These are phyloP conservation scores for Triticum dicoccoides DNA, from an alignment of 176 grass and related monocot genomes.

Conservation along the genomic window DNA sequence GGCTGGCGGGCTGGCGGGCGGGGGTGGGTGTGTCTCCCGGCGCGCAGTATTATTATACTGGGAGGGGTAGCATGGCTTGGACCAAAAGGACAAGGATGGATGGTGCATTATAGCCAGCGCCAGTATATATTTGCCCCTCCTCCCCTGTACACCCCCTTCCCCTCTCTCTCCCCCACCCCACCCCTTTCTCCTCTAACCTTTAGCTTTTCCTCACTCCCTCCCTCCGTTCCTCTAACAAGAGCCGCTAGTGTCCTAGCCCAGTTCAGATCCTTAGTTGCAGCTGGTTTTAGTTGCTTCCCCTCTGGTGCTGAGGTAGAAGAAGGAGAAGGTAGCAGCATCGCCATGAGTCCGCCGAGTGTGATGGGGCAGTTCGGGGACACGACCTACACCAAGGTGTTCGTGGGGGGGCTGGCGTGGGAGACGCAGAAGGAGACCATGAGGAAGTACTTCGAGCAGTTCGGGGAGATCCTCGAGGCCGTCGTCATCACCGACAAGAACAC, in stretches of 20 bases:
- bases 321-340: not conserved
- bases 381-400: constrained; percentile 97
- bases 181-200: constrained; percentile 35
- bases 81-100: constrained; percentile 48
- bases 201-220: constrained; percentile 30
- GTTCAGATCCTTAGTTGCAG: constrained; percentile 36
- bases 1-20: not conserved
- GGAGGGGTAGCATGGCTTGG: constrained; percentile 34
- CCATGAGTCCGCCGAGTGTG: constrained; percentile 61
- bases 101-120: constrained; percentile 55
- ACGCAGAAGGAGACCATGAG: constrained; percentile 96
- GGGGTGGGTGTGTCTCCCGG: constrained; percentile 49
- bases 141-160: constrained; percentile 14
- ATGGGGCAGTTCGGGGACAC: constrained; percentile 96
- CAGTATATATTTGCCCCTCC: constrained; percentile 50
- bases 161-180: constrained; percentile 18
- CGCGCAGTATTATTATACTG: constrained; percentile 61
- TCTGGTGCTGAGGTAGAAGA: constrained; percentile 10
- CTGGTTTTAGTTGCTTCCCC: constrained; percentile 31
- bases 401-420: constrained; percentile 96
- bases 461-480: constrained; percentile 94
- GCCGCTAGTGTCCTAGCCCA: constrained; percentile 29
- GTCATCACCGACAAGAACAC: constrained; percentile 99
- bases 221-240: constrained; percentile 32
- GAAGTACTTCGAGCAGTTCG: constrained; percentile 98